Conservation (phyloP, 2,329 filamentous ascomycete genomes). For the Fusarium dlaminii region DNA sequence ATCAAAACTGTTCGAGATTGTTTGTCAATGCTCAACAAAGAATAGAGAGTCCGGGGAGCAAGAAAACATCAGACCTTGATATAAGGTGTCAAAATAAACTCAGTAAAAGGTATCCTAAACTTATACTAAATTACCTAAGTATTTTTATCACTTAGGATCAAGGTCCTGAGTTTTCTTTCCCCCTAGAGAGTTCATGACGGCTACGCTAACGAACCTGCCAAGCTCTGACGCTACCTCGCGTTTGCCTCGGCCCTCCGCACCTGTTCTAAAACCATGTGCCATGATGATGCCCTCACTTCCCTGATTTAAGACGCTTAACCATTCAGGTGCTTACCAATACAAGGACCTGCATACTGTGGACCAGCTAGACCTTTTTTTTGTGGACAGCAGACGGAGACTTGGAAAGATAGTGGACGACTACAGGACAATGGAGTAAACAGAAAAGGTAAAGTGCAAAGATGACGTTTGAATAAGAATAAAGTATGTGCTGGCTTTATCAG, state of each 20-base stretch:
- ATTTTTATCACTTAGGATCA: too few species aligned
- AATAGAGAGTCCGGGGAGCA: not conserved
- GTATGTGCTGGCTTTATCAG: not conserved
- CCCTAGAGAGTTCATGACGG: not conserved
- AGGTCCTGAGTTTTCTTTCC: too few species aligned
- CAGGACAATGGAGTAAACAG: not conserved
- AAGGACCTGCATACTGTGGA: conserved; percentile 4
- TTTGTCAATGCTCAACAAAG: conserved; percentile 8
- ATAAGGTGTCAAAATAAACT: too few species aligned
- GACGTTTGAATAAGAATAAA: not conserved
- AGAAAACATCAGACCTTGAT: too few species aligned
- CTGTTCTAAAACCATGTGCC: not conserved
- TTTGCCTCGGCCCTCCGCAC: not conserved
- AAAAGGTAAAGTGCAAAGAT: not conserved
- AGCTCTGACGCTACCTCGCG: not conserved
- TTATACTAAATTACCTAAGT: too few species aligned
- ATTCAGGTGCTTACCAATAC: conserved; percentile 23
- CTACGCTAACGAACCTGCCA: not conserved
- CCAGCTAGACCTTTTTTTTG: conserved; percentile 7
- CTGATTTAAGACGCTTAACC: not conserved
- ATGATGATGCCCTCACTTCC: conserved; percentile 21
- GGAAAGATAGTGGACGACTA: conserved; percentile 1
- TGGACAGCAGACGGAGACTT: conserved; percentile 2
- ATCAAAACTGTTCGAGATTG: not conserved
- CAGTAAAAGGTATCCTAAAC: too few species aligned